Evolutionary conservation across 2,329 filamentous ascomycete species (phyloP), one percentile per base, ranked within the genome.

Genomic region (Simplicillium sp.): DNA sequence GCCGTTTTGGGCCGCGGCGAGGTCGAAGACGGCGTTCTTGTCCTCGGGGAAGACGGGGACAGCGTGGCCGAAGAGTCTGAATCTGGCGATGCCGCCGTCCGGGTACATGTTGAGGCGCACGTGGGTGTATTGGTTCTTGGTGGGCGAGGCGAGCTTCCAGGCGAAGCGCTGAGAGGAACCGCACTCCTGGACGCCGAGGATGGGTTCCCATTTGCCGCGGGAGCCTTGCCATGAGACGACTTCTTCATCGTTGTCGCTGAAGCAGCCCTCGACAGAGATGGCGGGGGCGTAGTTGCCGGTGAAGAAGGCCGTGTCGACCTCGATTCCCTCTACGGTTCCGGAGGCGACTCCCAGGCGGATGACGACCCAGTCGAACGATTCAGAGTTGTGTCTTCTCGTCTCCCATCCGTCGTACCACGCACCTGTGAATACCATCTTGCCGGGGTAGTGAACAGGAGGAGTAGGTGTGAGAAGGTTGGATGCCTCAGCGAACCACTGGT

Each of bases 101-200:
- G 86, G 84, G 56, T 87, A 89, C 86, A 89, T 89, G 58, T 86
- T 84, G 41, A 92, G 67, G 29, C 84, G 69, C 33, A 89, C 82
- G 57, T 92, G 85, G 0, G 85, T 89, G 62, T 84, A 89, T 40
- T 79, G 74, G 60, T 84, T 84, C 29, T 65, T 61, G 0, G 76
- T 79, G 15, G 73, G 70, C 14, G 56, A 54, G 13, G 69, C 63
- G 13, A 90, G 67, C 54, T 76, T 72, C 86, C 85, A 92, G 3
- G 70, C 82, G 53, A 87, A 85, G 44, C 84, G 66, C 59, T 82
- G 79, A 39, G 71, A 81, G 1, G 86, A 84, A 0, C 84, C 84
- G 56, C 84, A 88, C 53, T 84, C 79, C 53, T 84, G 75, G 45
- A 76, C 68, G 14, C 71, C 69, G 5, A 90, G 67, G 43, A 90